Evolutionary conservation across 2,329 filamentous ascomycete genomes (phyloP).

Genomic region (Arachnomyces sp.): DNA sequence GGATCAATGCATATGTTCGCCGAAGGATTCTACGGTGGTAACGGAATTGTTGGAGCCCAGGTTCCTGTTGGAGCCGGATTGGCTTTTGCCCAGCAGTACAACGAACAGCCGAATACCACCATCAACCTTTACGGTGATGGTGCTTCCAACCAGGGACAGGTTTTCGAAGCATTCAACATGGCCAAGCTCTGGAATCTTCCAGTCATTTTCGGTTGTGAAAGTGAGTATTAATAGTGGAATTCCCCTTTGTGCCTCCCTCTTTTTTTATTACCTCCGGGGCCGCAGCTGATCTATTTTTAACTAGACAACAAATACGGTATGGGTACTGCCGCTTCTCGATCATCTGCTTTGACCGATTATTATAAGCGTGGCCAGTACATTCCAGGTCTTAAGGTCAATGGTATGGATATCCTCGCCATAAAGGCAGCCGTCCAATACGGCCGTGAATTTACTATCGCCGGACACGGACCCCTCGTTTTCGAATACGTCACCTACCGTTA

Average conservation of each 20-base stretch:
- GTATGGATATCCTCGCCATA: constrained; percentile 97
- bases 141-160: constrained; percentile 97
- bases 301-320: constrained; percentile 99
- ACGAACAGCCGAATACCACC: constrained; percentile 73
- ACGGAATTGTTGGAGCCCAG: constrained; percentile 98
- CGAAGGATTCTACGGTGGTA: constrained; percentile 95
- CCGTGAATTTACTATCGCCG: constrained; percentile 74
- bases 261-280: constrained; percentile 9
- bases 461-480: constrained; percentile 88
- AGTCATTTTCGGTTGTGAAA: constrained; percentile 94
- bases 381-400: constrained; percentile 97
- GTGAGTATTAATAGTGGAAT: no score
- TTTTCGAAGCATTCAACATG: constrained; percentile 99
- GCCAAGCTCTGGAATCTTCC: constrained; percentile 98
- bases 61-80: constrained; percentile 95
- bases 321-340: constrained; percentile 91
- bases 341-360: constrained; percentile 95
- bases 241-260: constrained; percentile 5
- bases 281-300: constrained; percentile 15
- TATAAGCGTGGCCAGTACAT: constrained; percentile 99
- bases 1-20: constrained; percentile 99
- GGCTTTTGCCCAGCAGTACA: constrained; percentile 95
- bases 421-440: constrained; percentile 93
- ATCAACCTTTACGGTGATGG: constrained; percentile 95
- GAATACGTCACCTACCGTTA: constrained; percentile 99